Conservation (phyloP, 495 filamentous ascomycete species). For the Glarea lozoyensis region DNA sequence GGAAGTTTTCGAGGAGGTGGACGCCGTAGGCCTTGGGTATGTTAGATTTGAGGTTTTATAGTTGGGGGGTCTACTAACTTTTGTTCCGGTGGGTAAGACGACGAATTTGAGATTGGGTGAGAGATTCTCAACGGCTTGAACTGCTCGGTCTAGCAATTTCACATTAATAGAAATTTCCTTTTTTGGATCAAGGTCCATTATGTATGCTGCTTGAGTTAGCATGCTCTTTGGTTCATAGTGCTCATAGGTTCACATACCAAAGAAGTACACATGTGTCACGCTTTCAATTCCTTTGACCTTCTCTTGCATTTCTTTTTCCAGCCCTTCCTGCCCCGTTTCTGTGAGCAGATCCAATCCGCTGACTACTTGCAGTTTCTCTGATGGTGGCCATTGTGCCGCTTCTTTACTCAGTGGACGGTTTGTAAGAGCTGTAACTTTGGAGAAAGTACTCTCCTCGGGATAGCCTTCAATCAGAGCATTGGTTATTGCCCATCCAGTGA, state of each 20-base stretch:
- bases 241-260: conserved; percentile 21
- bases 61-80: conserved; percentile 3
- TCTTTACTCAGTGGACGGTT: conserved; percentile 31
- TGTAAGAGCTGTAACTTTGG: conserved; percentile 33
- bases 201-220: conserved; percentile 18
- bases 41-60: background rate
- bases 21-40: conserved; percentile 26
- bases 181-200: conserved; percentile 20
- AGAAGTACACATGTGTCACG: conserved; percentile 36
- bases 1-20: conserved; percentile 26
- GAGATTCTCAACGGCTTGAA: conserved; percentile 11
- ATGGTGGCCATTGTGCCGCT: conserved; percentile 32
- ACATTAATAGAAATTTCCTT: conserved; percentile 27
- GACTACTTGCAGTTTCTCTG: conserved; percentile 31
- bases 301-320: conserved; percentile 26
- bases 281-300: conserved; percentile 29
- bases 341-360: conserved; percentile 32
- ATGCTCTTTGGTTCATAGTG: background rate
- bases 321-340: conserved; percentile 25
- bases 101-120: conserved; percentile 28
- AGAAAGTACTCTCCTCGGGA: conserved; percentile 29
- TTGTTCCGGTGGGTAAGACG: conserved; percentile 29
- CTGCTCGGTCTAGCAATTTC: conserved; percentile 17
- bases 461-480: conserved; percentile 34
- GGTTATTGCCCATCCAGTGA: conserved; percentile 38